Conservation (phyloP, 2,329 filamentous ascomycete genomes). For the Colletotrichum tamarilloi region DNA sequence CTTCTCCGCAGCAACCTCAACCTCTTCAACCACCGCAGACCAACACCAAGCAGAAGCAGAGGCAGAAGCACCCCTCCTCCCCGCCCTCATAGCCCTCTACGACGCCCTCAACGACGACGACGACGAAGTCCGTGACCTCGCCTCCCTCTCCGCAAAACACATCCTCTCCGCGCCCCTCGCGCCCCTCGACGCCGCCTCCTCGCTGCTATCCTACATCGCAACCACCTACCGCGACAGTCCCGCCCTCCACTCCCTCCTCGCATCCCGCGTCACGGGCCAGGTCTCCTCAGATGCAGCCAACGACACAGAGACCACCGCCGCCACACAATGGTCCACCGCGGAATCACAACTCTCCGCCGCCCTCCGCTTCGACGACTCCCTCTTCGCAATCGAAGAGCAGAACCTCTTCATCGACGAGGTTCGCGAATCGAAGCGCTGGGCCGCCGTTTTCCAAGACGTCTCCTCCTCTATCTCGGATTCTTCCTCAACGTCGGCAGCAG, state of each 20-base stretch:
- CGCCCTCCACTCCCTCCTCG: constrained; percentile 54
- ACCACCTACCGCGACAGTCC: constrained; percentile 45
- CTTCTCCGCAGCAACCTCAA: constrained; percentile 47
- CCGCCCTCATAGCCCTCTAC: constrained; percentile 75
- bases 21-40: constrained; percentile 1
- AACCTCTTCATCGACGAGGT: constrained; percentile 93
- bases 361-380: constrained; percentile 68
- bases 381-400: constrained; percentile 92
- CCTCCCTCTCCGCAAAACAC: constrained; percentile 60
- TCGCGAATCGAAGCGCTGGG: constrained; percentile 79
- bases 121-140: constrained; percentile 81
- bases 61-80: constrained; percentile 54
- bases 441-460: constrained; percentile 53
- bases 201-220: constrained; percentile 57
- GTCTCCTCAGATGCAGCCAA: background rate
- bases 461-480: background rate
- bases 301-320: background rate
- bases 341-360: constrained; percentile 55
- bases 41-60: constrained; percentile 6
- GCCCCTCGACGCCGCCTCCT: constrained; percentile 58
- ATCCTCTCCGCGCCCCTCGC: constrained; percentile 60
- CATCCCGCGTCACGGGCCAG: constrained; percentile 55
- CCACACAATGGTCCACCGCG: constrained; percentile 42
- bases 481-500: constrained; percentile 10
- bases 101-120: constrained; percentile 89